These are phyloP conservation scores for Boletus rubroflammeus DNA, from an alignment of 768 basidiomycete genomes.

Conservation along the genomic window DNA sequence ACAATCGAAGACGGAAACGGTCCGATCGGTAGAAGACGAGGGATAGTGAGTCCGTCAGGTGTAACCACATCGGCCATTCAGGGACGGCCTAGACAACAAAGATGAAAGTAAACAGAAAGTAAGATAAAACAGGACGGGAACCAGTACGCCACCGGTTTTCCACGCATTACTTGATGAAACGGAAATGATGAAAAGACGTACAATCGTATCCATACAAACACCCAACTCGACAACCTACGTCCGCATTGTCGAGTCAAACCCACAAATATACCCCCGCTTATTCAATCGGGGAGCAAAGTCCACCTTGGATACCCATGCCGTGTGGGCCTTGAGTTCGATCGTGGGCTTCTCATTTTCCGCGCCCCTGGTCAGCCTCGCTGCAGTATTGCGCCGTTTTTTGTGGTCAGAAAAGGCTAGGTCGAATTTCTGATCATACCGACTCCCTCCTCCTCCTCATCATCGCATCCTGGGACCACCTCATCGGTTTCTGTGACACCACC, in stretches of 20 bases:
- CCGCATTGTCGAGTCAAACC: conserved; percentile 87
- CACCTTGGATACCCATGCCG: conserved; percentile 74
- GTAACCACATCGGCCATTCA: conserved; percentile 64
- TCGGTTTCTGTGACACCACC: no score
- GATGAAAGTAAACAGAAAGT: background rate
- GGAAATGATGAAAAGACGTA: conserved; percentile 25
- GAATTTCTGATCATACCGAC: no score
- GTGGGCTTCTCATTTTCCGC: conserved; percentile 44
- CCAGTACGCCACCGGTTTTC: background rate
- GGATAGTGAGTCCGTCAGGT: conserved; percentile 29
- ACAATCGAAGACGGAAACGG: conserved; percentile 37
- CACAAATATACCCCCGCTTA: conserved; percentile 31
- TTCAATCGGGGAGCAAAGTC: conserved; percentile 45
- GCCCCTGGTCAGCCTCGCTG: conserved; percentile 28
- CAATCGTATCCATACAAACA: conserved; percentile 60
- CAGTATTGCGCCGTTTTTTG: conserved; percentile 64
- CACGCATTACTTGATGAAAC: background rate
- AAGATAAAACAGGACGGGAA: background rate
- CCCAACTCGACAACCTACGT: conserved; percentile 83
- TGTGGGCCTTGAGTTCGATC: conserved; percentile 64
- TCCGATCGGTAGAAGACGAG: conserved; percentile 35
- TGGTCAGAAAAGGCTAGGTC: conserved; percentile 14
- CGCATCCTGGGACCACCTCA: no score
- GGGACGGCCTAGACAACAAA: background rate
- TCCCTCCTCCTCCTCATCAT: no score